Base-by-base conservation (phyloP, 345 rosid genomes). In the Laguncularia racemosa region DNA sequence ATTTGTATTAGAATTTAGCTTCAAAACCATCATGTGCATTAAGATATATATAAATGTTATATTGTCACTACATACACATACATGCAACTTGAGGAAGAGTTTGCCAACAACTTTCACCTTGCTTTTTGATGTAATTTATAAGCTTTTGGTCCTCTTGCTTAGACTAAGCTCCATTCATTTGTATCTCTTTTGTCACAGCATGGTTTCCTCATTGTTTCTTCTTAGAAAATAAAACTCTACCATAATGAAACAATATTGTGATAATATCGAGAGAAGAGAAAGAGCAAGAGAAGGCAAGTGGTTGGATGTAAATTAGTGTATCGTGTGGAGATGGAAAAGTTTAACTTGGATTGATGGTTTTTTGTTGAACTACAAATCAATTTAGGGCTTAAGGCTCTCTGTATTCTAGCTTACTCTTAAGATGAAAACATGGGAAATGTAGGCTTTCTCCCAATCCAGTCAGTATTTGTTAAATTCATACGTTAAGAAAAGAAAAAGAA, bases 21-120 rank as follows among this genome's bases (percentile, higher is more conserved):
- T n/a, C n/a, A n/a, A n/a, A 59, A 26, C 6, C 28, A 6, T 26
- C 6, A 2, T 26, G 28, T 26, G 28, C 28, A 26, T 26, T 26
- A 6, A 26, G 28, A 26, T 2, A 26, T 26, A 26, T 26, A 26
- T 26, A 6, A 2, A 26, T 2, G 6, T 26, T 38, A 20, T 0
- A 7, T 11, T 21, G 19, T n/a, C n/a, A n/a, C n/a, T n/a, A n/a
- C n/a, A 45, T 23, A 40, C 16, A n/a, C 12, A 45, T 46, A 50
- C 80, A 76, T 19, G 80, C 80, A 13, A 74, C 77, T 55, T 76
- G 66, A 20, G 80, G 80, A 15, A 76, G 69, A 26, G 74, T 59
- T 4, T 69, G 69, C 80, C 80, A 76, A 52, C 74, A 68, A 16
- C 80, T 77, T 58, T 76, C 80, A 46, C 80, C 80, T 16, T 76